Percentiles rank a stretch among this genome's conserved stretches.
phyloP scores from a whole-genome alignment of 441 rosid genomes.

The Caryocar brasiliense region DNA sequence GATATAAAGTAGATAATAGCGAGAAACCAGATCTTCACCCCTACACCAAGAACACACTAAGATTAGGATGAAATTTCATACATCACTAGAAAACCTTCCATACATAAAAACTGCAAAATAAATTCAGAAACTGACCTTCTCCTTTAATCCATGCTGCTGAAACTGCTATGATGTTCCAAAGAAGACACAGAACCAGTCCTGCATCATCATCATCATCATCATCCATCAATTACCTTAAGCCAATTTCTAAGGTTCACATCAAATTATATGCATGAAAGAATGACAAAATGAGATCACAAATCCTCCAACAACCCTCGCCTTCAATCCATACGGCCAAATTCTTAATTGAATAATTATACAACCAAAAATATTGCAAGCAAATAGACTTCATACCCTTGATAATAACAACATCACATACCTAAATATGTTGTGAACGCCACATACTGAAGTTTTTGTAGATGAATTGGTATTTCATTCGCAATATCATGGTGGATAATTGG shows the following conservation, averaged over 20 bases:
- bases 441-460: constrained; percentile 83
- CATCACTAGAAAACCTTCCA: too few relatives aligned
- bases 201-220: constrained; percentile 13
- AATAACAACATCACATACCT: constrained; percentile 59
- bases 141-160: constrained; percentile 81
- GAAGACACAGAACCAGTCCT: constrained; percentile 82
- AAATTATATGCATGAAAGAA: background rate
- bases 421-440: constrained; percentile 94
- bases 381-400: too few relatives aligned
- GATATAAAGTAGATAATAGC: constrained; percentile 66
- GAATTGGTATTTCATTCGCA: constrained; percentile 86
- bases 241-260: background rate
- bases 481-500: constrained; percentile 95
- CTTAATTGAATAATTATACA: too few relatives aligned
- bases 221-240: background rate
- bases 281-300: background rate
- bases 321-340: too few relatives aligned
- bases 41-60: too few relatives aligned
- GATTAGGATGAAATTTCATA: too few relatives aligned
- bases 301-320: too few relatives aligned
- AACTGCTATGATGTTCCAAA: constrained; percentile 66
- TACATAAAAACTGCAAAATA: too few relatives aligned
- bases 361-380: too few relatives aligned
- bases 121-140: constrained; percentile 83
- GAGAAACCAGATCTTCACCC: constrained; percentile 80